Evolutionary conservation across 2,329 filamentous ascomycete genomes (phyloP).

Genomic region (Hypoxylon sp.): DNA sequence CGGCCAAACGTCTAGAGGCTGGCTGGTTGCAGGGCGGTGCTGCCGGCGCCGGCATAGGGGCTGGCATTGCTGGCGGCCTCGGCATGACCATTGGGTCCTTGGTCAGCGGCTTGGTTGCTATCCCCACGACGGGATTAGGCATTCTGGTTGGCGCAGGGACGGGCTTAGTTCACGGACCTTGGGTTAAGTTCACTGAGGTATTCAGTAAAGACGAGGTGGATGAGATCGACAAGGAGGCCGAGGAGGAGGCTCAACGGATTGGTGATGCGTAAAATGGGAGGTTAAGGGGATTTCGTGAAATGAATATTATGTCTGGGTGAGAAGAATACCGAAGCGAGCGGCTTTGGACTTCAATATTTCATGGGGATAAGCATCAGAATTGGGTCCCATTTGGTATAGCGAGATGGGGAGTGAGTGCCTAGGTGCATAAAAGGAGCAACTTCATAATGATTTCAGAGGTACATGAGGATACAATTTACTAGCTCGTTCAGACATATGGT

Average conservation of each 20-base stretch:
- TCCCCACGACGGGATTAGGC: constrained; percentile 52
- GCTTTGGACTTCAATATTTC: not conserved
- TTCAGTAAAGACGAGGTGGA: constrained; percentile 50
- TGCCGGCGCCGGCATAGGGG: constrained; percentile 52
- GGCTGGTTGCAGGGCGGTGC: constrained; percentile 53
- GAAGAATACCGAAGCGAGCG: not conserved
- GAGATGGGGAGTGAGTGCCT: not conserved
- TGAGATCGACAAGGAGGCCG: constrained; percentile 50
- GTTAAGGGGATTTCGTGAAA: not conserved
- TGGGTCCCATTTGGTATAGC: not conserved
- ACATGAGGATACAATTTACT: not conserved
- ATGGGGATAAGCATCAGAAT: not conserved
- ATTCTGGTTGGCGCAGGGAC: constrained; percentile 52
- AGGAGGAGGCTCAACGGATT: constrained; percentile 47
- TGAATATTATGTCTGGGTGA: not conserved
- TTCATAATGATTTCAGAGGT: not conserved
- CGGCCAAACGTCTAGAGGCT: constrained; percentile 50
- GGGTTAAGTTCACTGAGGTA: constrained; percentile 52
- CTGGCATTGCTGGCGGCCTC: constrained; percentile 52
- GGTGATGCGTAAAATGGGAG: constrained; percentile 23
- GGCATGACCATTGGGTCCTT: constrained; percentile 51
- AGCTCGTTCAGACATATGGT: not conserved
- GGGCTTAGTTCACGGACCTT: constrained; percentile 53
- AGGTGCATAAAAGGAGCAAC: not conserved
- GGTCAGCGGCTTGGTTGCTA: constrained; percentile 50